Base-by-base conservation (phyloP, 352 stramenopile species). In the Pythium phragmiticola region DNA sequence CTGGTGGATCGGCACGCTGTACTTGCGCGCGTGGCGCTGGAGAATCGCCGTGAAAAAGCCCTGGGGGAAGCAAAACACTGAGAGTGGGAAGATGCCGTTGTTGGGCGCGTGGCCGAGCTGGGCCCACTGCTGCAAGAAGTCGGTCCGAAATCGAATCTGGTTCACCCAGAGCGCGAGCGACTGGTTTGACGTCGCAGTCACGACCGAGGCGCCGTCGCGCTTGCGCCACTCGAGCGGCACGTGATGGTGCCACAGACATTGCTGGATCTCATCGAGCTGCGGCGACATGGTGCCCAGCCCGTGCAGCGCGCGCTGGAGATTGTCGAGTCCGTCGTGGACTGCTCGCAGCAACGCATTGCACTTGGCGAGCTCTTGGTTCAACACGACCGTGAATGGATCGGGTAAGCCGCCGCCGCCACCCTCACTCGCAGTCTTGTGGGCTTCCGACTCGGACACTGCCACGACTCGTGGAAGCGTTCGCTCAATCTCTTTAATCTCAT, bases 31-130 rank as follows among this genome's bases (percentile, higher is more conserved):
- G 34, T 93, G 78, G 7, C 80, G 79, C 70, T 95, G 86, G 14
- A 92, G 51, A 57, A 89, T 77, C 21, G 78, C 85, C 4, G 86
- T 95, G 53, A 95, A 89, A 42, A 95, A 77, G 0, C 82, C 83
- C 26, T 93, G 82, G 0, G 86, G 82, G 30, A 90, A 95, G 36
- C 70, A 79, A 43, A 95, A 92, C 7, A 86, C 72, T 5, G 85
- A 74, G 16, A 94, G 58, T 4, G 80, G 82, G 41, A 86, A 91
- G 14, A 72, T 69, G 37, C 67, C 67, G 55, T 73, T 60, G 26
- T 36, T 48, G 34, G 34, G 34, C 11, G 61, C 68, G 36, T 58
- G 21, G 23, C 77, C 77, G 17, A 67, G 49, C 1, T 48, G 17
- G 11, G 61, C 60, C 86, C 86, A 95, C 13, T 68, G 45, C 36